These are phyloP conservation scores for Magnusiomyces tetraspermus DNA, from an alignment of 1,139 yeast genomes.

Conservation along the genomic window DNA sequence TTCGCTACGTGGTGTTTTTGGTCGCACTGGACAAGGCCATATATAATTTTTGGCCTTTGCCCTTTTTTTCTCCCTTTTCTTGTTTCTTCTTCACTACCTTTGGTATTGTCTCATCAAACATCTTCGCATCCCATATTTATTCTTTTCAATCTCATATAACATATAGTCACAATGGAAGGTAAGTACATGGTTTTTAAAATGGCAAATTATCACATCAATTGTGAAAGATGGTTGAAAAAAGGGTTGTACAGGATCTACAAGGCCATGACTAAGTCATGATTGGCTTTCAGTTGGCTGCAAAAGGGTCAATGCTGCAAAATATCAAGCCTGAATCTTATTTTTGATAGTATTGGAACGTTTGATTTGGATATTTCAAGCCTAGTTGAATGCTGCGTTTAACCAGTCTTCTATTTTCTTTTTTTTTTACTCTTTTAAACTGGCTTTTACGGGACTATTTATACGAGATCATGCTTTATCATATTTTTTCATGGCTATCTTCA, in stretches of 20 bases:
- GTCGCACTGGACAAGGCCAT: neutral
- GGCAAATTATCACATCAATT: no score
- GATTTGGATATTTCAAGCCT: neutral
- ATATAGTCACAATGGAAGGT: conserved; percentile 23
- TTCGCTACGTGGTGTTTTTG: neutral
- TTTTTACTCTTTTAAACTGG: no score
- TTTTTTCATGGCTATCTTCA: no score
- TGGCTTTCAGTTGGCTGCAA: no score
- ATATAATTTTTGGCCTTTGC: neutral
- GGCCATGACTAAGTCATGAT: no score
- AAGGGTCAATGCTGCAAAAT: no score
- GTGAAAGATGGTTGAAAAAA: no score
- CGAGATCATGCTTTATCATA: no score
- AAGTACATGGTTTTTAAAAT: conserved; percentile 9
- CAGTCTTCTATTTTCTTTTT: neutral
- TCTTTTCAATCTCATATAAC: neutral
- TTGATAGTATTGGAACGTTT: neutral
- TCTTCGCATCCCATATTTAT: neutral
- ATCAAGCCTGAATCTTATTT: neutral
- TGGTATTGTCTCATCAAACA: conserved; percentile 13
- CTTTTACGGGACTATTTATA: no score
- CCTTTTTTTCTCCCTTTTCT: conserved; percentile 14
- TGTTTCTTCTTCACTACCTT: conserved; percentile 16
- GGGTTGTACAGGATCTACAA: no score
- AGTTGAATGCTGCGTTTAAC: neutral